Evolutionary conservation across 441 rosid species (phyloP), one percentile per base, ranked within the genome.

Genomic region (California macrophylla): DNA sequence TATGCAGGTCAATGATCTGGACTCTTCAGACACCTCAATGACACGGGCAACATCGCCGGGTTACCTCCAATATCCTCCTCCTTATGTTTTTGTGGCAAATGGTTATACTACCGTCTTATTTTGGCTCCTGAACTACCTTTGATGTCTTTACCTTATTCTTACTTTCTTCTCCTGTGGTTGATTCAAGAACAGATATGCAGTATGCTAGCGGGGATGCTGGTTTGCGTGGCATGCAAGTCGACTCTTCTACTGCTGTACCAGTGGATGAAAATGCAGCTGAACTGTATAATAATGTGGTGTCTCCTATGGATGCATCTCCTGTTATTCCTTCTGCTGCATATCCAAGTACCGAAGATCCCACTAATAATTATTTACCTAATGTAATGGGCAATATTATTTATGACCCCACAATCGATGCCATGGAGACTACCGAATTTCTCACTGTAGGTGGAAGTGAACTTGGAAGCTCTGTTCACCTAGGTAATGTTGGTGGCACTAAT

Each of bases 1-100:
- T 78, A 75, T 87, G 88, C 93, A 93, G 98, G 97, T 93, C 82
- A 92, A 85, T 86, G 97, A 92, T 72, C 89, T 90, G 69, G 92
- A 89, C 83, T 83, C 92, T 38, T 77, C 90, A 79, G 97, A 90
- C 84, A 80, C 91, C 42, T 81, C 85, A 16, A 87, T 92, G 92
- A 79, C 96, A 71, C 76, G 68, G 42, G 97, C 93, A 70, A 90
- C 96, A 64, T 87, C 97, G 47, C 87, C 69, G 23, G 97, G 91
- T 66, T 83, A 85, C 79, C 76, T 86, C 79, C 87, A 79, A 72
- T 90, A 90, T 81, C 90, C 93, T 50, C 91, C 97, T 60, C 91
- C 98, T 71, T 78, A 84, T 64, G 79, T 90, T 29, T 79, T 83
- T 71, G 74, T 92, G 71, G 77, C 90, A 67, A 82, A 82, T 83